phyloP scores from a whole-genome alignment of 495 filamentous ascomycete genomes.

The Neurospora sp. region DNA sequence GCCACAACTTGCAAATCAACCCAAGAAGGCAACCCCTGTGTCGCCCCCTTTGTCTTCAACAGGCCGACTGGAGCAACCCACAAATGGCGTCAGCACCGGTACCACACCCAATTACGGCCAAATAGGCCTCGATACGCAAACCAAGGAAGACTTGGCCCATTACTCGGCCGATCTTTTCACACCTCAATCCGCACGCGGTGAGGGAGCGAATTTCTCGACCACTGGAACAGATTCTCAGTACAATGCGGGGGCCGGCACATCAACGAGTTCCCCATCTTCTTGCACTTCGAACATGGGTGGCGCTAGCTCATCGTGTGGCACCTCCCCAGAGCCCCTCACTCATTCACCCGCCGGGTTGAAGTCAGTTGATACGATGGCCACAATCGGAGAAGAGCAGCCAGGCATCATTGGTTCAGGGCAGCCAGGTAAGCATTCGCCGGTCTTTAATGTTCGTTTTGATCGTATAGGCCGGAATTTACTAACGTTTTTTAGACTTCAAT shows the following conservation, averaged over 20 bases:
- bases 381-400: conserved; percentile 45
- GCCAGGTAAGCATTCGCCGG: conserved; percentile 10
- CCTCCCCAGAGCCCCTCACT: conserved; percentile 44
- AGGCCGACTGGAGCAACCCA: conserved; percentile 23
- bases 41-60: conserved; percentile 12
- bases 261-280: conserved; percentile 53
- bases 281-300: conserved; percentile 43
- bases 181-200: conserved; percentile 22
- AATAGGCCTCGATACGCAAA: conserved; percentile 16
- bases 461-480: neutral
- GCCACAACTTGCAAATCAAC: conserved; percentile 41
- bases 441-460: neutral
- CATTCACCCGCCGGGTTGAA: conserved; percentile 49
- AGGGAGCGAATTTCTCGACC: conserved; percentile 35
- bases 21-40: conserved; percentile 20
- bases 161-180: conserved; percentile 24
- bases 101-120: conserved; percentile 16
- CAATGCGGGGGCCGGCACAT: conserved; percentile 24
- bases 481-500: conserved; percentile 1
- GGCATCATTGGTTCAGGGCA: conserved; percentile 16
- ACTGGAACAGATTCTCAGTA: conserved; percentile 51
- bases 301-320: conserved; percentile 69
- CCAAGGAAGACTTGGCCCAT: conserved; percentile 27
- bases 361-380: conserved; percentile 46
- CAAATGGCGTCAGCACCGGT: conserved; percentile 17